Evolutionary conservation across 2,329 filamentous ascomycete genomes (phyloP).

Genomic region (Orbilia javanica): DNA sequence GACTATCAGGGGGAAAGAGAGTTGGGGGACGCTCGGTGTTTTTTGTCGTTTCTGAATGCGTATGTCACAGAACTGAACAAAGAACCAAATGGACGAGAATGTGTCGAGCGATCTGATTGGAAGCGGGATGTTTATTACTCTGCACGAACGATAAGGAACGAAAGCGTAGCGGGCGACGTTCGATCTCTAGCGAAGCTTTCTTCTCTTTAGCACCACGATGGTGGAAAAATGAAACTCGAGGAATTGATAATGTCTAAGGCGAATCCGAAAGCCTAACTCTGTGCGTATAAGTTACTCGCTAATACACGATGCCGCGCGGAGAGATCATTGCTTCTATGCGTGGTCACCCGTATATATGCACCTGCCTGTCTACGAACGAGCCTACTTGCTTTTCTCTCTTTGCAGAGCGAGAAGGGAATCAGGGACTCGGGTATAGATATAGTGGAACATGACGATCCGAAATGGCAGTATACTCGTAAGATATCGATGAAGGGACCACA

Average conservation of each 20-base stretch:
- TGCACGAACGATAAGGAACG: slow-evolving; percentile 9
- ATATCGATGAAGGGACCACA: too few species aligned
- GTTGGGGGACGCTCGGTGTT: not conserved
- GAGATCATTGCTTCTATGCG: too few species aligned
- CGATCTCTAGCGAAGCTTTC: slow-evolving; percentile 12
- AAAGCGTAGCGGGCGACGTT: slow-evolving; percentile 9
- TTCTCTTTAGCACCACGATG: not conserved
- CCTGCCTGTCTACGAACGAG: too few species aligned
- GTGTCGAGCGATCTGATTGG: slow-evolving; percentile 16
- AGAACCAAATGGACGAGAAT: slow-evolving; percentile 9
- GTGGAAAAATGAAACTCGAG: slow-evolving; percentile 9
- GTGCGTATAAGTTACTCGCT: too few species aligned
- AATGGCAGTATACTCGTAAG: too few species aligned
- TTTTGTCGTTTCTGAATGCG: slow-evolving; percentile 18
- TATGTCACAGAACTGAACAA: slow-evolving; percentile 20
- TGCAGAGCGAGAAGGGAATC: too few species aligned
- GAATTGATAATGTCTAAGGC: slow-evolving; percentile 11
- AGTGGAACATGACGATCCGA: too few species aligned
- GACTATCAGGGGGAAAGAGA: not conserved
- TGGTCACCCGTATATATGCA: too few species aligned
- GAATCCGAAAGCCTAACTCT: not conserved
- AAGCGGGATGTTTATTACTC: slow-evolving; percentile 18
- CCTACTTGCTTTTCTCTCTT: too few species aligned
- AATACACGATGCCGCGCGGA: too few species aligned
- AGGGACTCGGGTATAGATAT: too few species aligned